Conservation (phyloP, 2,329 filamentous ascomycete genomes). For the Arthrocladium fulminans region DNA sequence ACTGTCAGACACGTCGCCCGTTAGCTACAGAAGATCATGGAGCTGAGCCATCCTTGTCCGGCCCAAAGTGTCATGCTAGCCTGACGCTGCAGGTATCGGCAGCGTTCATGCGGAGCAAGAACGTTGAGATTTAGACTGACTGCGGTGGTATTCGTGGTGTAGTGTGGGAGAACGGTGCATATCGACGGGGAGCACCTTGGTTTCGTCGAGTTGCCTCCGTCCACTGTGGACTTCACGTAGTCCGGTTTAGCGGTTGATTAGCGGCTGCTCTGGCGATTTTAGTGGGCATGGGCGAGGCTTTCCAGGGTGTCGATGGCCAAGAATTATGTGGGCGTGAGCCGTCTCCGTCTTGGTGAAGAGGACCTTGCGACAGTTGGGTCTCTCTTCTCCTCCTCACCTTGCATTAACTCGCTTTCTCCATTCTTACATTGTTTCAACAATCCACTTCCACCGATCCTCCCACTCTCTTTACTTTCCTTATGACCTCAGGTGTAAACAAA, state of each 20-base stretch:
- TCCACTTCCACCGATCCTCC: slow-evolving; percentile 1
- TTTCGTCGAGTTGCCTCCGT: background rate
- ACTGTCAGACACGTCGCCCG: background rate
- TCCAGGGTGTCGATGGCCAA: background rate
- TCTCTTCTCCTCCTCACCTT: background rate
- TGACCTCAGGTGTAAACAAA: slow-evolving; percentile 12
- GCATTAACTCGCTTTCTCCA: background rate
- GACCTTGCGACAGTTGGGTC: background rate
- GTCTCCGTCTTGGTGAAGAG: background rate
- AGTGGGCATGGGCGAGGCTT: background rate
- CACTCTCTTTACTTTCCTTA: slow-evolving; percentile 6
- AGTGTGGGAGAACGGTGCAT: background rate
- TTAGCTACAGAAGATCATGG: background rate
- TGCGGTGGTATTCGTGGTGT: background rate
- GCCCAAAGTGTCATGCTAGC: too few relatives aligned
- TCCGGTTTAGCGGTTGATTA: background rate
- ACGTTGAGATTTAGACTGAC: background rate
- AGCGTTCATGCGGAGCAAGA: too few relatives aligned
- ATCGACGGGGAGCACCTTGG: background rate
- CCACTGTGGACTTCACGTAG: background rate
- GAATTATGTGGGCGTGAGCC: background rate
- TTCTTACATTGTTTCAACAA: slow-evolving; percentile 9
- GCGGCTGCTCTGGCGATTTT: background rate
- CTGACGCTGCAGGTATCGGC: too few relatives aligned
- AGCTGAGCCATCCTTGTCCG: background rate